Evolutionary conservation across 2,329 filamentous ascomycete genomes (phyloP).

Genomic region (Coleophoma crateriformis): DNA sequence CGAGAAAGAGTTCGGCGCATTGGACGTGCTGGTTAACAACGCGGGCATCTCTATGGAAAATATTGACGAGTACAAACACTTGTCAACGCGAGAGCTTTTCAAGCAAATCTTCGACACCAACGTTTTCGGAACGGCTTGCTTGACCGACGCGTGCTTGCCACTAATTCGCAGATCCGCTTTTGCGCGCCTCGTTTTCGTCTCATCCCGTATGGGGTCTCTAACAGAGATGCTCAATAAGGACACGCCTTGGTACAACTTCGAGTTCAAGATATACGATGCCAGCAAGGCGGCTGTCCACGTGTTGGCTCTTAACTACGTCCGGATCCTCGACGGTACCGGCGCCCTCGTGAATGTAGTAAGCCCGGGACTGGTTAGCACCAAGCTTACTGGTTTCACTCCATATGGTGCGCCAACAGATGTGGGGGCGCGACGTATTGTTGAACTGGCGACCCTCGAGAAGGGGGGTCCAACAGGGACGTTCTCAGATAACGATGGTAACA

Average conservation of each 20-base stretch:
- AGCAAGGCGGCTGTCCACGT: slow-evolving; percentile 25
- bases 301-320: slow-evolving; percentile 22
- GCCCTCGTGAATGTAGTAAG: slow-evolving; percentile 19
- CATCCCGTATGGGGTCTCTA: slow-evolving; percentile 15
- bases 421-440: slow-evolving; percentile 18
- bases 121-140: slow-evolving; percentile 19
- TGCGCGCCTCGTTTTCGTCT: slow-evolving; percentile 22
- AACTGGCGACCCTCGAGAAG: slow-evolving; percentile 18
- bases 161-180: slow-evolving; percentile 24
- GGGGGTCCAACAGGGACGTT: slow-evolving; percentile 19
- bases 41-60: slow-evolving; percentile 3
- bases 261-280: slow-evolving; percentile 14
- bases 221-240: slow-evolving; percentile 4
- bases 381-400: slow-evolving; percentile 12
- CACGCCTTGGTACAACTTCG: slow-evolving; percentile 6
- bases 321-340: slow-evolving; percentile 13
- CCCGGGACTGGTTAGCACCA: slow-evolving; percentile 20
- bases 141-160: slow-evolving; percentile 27
- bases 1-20: slow-evolving; percentile 2
- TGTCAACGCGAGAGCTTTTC: slow-evolving; percentile 10
- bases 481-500: slow-evolving; percentile 2
- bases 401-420: slow-evolving; percentile 8
- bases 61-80: neutral
- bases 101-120: slow-evolving; percentile 22
- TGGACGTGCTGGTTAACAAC: slow-evolving; percentile 17